Evolutionary conservation across 176 grass and related monocot genomes (phyloP).

Genomic region (Stipa capillata): DNA sequence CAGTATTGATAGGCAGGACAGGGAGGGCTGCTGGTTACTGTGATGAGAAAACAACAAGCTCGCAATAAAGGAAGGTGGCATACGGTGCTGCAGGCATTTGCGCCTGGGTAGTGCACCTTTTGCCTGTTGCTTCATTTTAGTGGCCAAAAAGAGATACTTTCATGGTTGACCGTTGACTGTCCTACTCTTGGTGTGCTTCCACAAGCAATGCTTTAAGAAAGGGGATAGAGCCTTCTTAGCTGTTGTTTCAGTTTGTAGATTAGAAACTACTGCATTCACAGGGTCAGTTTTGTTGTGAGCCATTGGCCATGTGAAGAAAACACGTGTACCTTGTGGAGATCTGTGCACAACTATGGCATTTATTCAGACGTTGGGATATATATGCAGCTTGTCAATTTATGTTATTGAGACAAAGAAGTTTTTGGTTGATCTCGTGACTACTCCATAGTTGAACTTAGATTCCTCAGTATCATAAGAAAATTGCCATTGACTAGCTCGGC

Average conservation of each 20-base stretch:
- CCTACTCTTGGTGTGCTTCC: no score
- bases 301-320: background rate
- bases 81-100: background rate
- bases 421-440: no score
- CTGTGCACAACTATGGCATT: background rate
- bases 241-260: no score
- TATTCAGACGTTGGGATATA: background rate
- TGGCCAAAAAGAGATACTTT: background rate
- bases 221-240: background rate
- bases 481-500: no score
- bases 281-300: background rate
- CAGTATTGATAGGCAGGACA: conserved; percentile 47
- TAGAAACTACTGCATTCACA: no score
- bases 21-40: conserved; percentile 75
- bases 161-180: no score
- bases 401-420: no score
- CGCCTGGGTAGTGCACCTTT: background rate
- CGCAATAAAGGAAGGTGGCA: background rate
- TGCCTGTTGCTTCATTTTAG: background rate
- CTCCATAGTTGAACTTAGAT: no score
- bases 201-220: no score
- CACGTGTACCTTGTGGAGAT: background rate
- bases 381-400: no score
- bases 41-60: conserved; percentile 30
- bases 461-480: no score